phyloP scores from a whole-genome alignment of 129 eudicot species.

The Dittrichia graveolens region DNA sequence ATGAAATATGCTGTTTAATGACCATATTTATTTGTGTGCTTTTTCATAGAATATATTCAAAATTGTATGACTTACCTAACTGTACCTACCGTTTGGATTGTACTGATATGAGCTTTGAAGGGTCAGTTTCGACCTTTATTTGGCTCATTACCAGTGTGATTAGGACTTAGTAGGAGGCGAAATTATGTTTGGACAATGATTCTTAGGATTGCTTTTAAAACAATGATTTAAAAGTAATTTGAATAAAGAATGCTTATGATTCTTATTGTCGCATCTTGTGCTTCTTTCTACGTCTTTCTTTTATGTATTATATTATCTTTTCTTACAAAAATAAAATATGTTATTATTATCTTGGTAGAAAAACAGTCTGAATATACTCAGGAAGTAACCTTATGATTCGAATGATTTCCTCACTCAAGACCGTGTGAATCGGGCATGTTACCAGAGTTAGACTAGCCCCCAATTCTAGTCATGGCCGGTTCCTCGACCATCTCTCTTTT shows the following conservation, averaged over 20 bases:
- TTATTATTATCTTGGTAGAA: too few relatives aligned
- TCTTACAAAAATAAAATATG: neutral
- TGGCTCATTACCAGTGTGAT: too few relatives aligned
- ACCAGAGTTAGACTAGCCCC: too few relatives aligned
- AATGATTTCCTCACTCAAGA: too few relatives aligned
- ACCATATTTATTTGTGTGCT: neutral
- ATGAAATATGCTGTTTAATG: neutral
- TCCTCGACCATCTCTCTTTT: too few relatives aligned
- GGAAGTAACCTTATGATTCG: too few relatives aligned
- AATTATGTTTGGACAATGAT: neutral
- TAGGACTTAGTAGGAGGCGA: too few relatives aligned
- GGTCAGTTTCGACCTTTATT: constrained; percentile 2
- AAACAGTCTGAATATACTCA: too few relatives aligned
- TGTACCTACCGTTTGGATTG: neutral
- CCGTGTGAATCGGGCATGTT: too few relatives aligned
- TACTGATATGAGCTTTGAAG: neutral
- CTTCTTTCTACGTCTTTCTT: constrained; percentile 1
- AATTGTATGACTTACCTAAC: neutral
- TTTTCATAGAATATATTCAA: neutral
- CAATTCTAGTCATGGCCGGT: too few relatives aligned
- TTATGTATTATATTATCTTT: neutral
- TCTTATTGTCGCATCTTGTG: constrained; percentile 21
- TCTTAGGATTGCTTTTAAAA: neutral
- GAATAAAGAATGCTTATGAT: neutral
- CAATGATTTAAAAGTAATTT: neutral